Evolutionary conservation across 1,139 yeast species (phyloP), one percentile per base, ranked within the genome.

Genomic region (Scheffersomyces cryptocercus): DNA sequence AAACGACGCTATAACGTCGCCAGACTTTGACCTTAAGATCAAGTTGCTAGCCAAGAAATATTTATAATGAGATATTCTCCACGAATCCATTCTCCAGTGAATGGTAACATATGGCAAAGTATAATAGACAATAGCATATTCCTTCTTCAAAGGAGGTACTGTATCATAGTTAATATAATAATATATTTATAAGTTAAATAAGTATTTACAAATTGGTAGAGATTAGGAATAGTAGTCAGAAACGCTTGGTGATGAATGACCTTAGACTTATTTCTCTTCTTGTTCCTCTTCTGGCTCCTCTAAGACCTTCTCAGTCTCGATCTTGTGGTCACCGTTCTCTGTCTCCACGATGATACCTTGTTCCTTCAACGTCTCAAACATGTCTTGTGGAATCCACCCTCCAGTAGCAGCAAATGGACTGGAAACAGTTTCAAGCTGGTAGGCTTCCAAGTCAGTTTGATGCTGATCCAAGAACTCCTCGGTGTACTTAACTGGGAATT

Each of bases 311-410:
- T 72, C 78, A 29, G 73, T 62, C 42, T 70, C 75, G 36, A 74
- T 54, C 42, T 56, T 58, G 52, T 59, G 70, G 52, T 73, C 65
- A 15, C 76, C 78, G 35, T 64, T 53, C 24, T 56, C 62, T 29
- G 59, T 65, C 40, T 62, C 64, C 29, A 64, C 70, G 42, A 91
- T 70, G 45, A 85, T 72, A 1, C 93, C 95, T 51, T 83, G 84
- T 15, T 80, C 81, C 37, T 80, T 66, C 53, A 89, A 74, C 44
- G 79, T 79, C 36, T 81, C 85, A 60, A 91, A 90, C 85, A 89
- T 81, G 59, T 89, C 96, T 61, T 88, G 96, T 24, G 98, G 97
- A 46, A 93, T 79, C 97, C 97, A 91, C 5, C 97, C 97, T 45
- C 88, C 87, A 32, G 97, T 88, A 39, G 95, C 95, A 31, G 88